A percentile compares a stretch with the other conserved stretches of the same genome.
Conservation (phyloP, 2,329 filamentous ascomycete genomes). For the Furcasterigmium sp. region DNA sequence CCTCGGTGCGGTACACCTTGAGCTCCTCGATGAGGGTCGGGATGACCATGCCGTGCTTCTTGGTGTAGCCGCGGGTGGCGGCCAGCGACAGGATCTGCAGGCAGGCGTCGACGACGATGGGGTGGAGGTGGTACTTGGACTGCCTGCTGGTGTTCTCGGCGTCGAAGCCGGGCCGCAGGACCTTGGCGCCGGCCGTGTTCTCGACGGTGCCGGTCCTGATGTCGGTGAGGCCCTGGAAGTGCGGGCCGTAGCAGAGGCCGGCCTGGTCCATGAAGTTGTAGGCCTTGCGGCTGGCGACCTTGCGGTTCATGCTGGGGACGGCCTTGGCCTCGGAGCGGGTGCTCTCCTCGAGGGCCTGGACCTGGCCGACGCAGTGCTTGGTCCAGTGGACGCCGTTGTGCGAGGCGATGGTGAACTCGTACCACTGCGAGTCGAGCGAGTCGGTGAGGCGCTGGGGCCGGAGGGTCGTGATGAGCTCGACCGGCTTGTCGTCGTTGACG, state of each 20-base stretch:
- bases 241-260: slow-evolving; percentile 44
- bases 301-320: slow-evolving; percentile 14
- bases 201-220: slow-evolving; percentile 28
- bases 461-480: slow-evolving; percentile 45
- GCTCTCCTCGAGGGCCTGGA: slow-evolving; percentile 32
- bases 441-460: slow-evolving; percentile 35
- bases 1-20: slow-evolving; percentile 4
- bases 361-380: slow-evolving; percentile 51
- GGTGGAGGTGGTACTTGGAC: slow-evolving; percentile 2
- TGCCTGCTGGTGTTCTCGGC: neutral
- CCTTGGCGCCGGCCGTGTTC: neutral
- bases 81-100: neutral
- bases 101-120: slow-evolving; percentile 1
- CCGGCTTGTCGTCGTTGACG: slow-evolving; percentile 36
- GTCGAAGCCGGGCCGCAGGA: slow-evolving; percentile 3
- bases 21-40: slow-evolving; percentile 12
- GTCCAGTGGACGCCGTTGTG: slow-evolving; percentile 46
- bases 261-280: slow-evolving; percentile 39
- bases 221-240: slow-evolving; percentile 45
- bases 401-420: slow-evolving; percentile 52
- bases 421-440: slow-evolving; percentile 36
- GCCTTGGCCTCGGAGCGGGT: slow-evolving; percentile 33
- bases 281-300: slow-evolving; percentile 17
- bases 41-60: neutral
- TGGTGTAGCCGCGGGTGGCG: slow-evolving; percentile 3